A percentile compares a stretch with the other conserved stretches of the same genome.
phyloP scores from a whole-genome alignment of 495 filamentous ascomycete species.

The Hyaloscypha hepaticicola region DNA sequence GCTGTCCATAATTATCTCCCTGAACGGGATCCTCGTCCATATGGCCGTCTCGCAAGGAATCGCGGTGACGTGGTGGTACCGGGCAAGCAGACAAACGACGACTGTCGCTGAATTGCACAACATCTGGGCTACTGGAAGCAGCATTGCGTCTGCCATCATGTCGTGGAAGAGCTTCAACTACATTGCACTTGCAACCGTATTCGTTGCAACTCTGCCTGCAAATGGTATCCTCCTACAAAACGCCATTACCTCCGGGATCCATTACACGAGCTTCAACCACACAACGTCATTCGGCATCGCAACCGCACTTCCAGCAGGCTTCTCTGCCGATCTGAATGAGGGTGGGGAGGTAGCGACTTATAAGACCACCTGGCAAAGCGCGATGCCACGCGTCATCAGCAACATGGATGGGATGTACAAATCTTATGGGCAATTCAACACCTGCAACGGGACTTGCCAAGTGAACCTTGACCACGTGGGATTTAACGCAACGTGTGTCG shows the following conservation, averaged over 20 bases:
- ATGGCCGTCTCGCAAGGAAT: conserved; percentile 15
- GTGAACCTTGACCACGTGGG: background rate
- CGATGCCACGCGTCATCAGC: conserved; percentile 3
- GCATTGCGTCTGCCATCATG: conserved; percentile 2
- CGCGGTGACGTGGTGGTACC: conserved; percentile 13
- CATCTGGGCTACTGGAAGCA: conserved; percentile 15
- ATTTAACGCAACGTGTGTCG: conserved; percentile 1
- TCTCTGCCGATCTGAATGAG: conserved; percentile 2
- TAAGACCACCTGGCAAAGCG: no score
- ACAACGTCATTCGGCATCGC: conserved; percentile 3
- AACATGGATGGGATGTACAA: background rate
- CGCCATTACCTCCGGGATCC: conserved; percentile 4
- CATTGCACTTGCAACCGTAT: conserved; percentile 11
- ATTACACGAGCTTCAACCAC: background rate
- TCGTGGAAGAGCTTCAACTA: conserved; percentile 13
- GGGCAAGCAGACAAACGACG: background rate
- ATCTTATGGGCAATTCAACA: conserved; percentile 5
- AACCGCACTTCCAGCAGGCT: background rate
- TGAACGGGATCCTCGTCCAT: conserved; percentile 11
- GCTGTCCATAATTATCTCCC: conserved; percentile 16
- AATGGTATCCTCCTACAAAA: conserved; percentile 17
- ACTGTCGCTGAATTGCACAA: conserved; percentile 14
- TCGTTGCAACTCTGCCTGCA: conserved; percentile 14
- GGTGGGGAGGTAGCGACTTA: no score
- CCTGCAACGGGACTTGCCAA: conserved; percentile 7